Percentiles rank a stretch among this genome's conserved stretches.
Conservation (phyloP, 2,329 filamentous ascomycete species). For the Periconia sp. region DNA sequence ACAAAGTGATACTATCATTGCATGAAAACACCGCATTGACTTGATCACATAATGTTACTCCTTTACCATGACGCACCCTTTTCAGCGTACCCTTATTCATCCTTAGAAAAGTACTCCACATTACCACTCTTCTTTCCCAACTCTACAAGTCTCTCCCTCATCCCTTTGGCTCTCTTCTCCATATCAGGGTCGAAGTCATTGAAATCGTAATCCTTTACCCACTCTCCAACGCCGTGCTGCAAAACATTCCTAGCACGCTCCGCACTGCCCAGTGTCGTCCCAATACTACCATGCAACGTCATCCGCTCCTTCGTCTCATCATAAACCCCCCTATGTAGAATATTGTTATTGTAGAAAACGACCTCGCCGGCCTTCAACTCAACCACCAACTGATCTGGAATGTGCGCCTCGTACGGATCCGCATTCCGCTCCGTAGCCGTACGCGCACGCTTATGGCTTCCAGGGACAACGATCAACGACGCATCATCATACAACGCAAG, state of each 20-base stretch:
- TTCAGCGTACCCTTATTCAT: conserved; percentile 25
- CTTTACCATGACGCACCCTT: no score
- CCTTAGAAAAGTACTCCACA: conserved; percentile 57
- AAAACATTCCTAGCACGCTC: conserved; percentile 70
- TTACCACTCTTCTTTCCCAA: conserved; percentile 63
- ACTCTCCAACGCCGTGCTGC: conserved; percentile 71
- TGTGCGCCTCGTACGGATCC: conserved; percentile 61
- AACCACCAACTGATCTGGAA: conserved; percentile 69
- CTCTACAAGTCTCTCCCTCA: conserved; percentile 64
- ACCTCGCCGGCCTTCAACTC: conserved; percentile 72
- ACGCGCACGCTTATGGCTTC: conserved; percentile 70
- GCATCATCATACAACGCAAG: conserved; percentile 75
- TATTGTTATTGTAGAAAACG: conserved; percentile 90
- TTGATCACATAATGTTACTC: no score
- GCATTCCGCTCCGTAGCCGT: conserved; percentile 70
- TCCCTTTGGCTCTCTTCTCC: conserved; percentile 59
- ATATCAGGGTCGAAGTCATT: conserved; percentile 63
- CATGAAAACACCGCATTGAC: no score
- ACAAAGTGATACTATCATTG: not conserved
- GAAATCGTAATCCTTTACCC: conserved; percentile 64
- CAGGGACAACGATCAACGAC: conserved; percentile 73
- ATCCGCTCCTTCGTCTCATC: conserved; percentile 60
- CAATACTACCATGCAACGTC: conserved; percentile 74
- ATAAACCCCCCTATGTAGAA: conserved; percentile 74
- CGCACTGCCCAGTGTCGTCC: conserved; percentile 57